phyloP scores from a whole-genome alignment of 345 rosid species.

The Hypericum perforatum region DNA sequence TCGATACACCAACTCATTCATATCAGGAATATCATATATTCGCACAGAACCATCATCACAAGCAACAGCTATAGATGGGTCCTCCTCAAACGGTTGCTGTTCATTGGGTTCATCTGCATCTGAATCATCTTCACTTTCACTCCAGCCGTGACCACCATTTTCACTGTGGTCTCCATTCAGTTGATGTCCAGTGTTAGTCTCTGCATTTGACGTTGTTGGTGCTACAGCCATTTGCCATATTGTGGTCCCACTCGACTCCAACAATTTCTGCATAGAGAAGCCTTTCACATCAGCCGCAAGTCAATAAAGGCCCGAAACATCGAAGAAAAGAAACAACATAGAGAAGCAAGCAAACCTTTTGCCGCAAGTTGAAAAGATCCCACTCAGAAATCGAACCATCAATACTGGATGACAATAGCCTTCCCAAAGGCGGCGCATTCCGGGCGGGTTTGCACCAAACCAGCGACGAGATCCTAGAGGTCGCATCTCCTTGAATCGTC shows the following conservation, averaged over 20 bases:
- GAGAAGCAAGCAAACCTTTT: slow-evolving; percentile 47
- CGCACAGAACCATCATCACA: slow-evolving; percentile 89
- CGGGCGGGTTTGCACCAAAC: slow-evolving; percentile 63
- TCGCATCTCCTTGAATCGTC: slow-evolving; percentile 78
- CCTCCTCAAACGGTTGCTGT: slow-evolving; percentile 19
- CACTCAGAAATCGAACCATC: slow-evolving; percentile 83
- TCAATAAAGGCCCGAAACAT: not conserved
- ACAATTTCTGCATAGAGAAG: slow-evolving; percentile 43
- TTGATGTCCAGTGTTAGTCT: slow-evolving; percentile 22
- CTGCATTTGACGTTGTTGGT: slow-evolving; percentile 24
- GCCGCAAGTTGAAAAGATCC: slow-evolving; percentile 78
- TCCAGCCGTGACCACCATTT: slow-evolving; percentile 31
- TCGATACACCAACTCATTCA: slow-evolving; percentile 46
- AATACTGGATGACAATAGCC: slow-evolving; percentile 70
- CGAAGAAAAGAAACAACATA: not conserved
- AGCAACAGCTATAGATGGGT: slow-evolving; percentile 53
- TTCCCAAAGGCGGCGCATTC: slow-evolving; percentile 48
- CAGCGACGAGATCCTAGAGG: slow-evolving; percentile 69
- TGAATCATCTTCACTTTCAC: slow-evolving; percentile 51
- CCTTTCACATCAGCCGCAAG: not conserved
- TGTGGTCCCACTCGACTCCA: slow-evolving; percentile 64
- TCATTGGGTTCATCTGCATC: slow-evolving; percentile 35
- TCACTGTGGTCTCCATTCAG: slow-evolving; percentile 42
- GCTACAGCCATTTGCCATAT: slow-evolving; percentile 93
- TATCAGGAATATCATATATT: slow-evolving; percentile 42